A percentile compares a stretch with the other conserved stretches of the same genome.
phyloP scores from a whole-genome alignment of 2,329 filamentous ascomycete species.

The Botrytis fragariae region DNA sequence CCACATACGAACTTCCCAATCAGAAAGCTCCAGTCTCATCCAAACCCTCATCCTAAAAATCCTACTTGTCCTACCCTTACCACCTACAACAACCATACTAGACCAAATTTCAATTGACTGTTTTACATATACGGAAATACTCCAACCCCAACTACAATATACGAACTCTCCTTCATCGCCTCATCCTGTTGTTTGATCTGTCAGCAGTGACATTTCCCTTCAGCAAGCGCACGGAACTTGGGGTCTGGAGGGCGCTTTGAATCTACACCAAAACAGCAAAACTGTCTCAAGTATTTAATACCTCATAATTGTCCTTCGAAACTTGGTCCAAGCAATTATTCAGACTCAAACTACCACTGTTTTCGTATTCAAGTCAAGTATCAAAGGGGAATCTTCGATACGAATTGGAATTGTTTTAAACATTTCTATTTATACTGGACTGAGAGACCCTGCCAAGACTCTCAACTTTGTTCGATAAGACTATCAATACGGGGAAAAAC shows the following conservation, averaged over 20 bases:
- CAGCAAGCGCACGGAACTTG: slow-evolving; percentile 1
- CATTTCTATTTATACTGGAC: background rate
- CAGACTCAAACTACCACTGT: background rate
- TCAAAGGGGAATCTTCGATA: background rate
- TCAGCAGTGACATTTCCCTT: background rate
- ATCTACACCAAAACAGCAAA: background rate
- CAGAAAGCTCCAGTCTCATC: background rate
- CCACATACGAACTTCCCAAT: background rate
- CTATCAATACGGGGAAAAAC: background rate
- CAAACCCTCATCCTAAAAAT: background rate
- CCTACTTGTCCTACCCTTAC: background rate
- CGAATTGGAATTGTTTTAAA: background rate
- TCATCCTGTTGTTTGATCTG: background rate
- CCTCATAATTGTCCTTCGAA: background rate
- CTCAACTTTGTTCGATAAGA: slow-evolving; percentile 1
- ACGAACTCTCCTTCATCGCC: background rate
- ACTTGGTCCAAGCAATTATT: background rate
- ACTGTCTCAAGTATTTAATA: slow-evolving; percentile 5
- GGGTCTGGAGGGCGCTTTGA: background rate
- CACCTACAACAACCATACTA: background rate
- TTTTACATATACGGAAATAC: background rate
- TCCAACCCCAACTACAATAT: background rate
- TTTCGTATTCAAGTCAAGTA: background rate
- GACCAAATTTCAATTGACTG: background rate
- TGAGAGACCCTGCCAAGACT: slow-evolving; percentile 4